Evolutionary conservation across 176 grass and related monocot genomes (phyloP).

Genomic region (Avena eriantha): DNA sequence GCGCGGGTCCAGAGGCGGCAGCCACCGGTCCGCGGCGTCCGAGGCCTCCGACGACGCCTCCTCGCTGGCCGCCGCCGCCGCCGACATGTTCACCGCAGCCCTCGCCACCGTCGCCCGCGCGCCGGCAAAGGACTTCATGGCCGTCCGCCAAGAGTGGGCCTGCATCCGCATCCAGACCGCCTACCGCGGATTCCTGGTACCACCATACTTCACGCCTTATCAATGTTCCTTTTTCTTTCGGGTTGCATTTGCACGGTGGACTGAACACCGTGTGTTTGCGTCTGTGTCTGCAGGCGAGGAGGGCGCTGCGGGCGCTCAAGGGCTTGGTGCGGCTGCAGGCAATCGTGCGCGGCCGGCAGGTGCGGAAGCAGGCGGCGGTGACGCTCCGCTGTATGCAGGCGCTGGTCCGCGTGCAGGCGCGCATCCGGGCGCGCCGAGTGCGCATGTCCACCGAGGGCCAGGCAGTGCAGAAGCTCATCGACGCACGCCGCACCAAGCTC

Average conservation of each 20-base stretch:
- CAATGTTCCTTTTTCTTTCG: background rate
- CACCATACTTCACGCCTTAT: background rate
- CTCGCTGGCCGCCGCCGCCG: constrained; percentile 44
- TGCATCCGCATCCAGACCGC: constrained; percentile 92
- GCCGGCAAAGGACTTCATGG: constrained; percentile 89
- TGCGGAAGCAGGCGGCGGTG: constrained; percentile 91
- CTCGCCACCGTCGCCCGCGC: constrained; percentile 77
- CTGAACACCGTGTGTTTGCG: background rate
- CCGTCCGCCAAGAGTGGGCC: constrained; percentile 84
- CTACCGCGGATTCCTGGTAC: constrained; percentile 90
- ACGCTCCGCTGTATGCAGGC: constrained; percentile 99
- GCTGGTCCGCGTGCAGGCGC: constrained; percentile 93
- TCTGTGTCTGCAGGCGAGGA: constrained; percentile 54
- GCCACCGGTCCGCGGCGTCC: constrained; percentile 51
- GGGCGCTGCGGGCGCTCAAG: constrained; percentile 77
- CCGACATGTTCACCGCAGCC: constrained; percentile 68
- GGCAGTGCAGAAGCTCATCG: constrained; percentile 82
- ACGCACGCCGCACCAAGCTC: constrained; percentile 62
- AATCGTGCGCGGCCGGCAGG: constrained; percentile 92
- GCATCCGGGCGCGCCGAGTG: constrained; percentile 82
- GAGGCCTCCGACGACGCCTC: constrained; percentile 75
- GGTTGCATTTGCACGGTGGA: background rate
- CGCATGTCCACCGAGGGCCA: constrained; percentile 91
- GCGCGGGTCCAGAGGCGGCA: constrained; percentile 51
- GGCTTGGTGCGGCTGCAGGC: constrained; percentile 92